Conservation (phyloP, 305 asterid genomes). For the Solanum aculeatissimum region DNA sequence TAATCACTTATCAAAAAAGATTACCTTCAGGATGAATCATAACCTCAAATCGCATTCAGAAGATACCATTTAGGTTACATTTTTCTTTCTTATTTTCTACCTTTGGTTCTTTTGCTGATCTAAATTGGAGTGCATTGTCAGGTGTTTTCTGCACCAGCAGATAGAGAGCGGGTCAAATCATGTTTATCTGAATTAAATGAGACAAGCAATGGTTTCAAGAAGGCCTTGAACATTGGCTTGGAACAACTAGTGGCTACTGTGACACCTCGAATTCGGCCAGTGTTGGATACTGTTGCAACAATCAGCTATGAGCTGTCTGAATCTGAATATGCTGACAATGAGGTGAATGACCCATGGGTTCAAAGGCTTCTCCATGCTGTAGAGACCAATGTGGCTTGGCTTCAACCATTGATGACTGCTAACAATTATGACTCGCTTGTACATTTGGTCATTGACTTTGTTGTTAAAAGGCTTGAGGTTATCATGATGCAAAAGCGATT, state of each 20-base stretch:
- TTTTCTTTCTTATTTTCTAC: background rate
- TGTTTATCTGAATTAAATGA: conserved; percentile 82
- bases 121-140: conserved; percentile 12
- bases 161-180: conserved; percentile 73
- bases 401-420: conserved; percentile 71
- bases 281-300: conserved; percentile 68
- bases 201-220: conserved; percentile 70
- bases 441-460: conserved; percentile 68
- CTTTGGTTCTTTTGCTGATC: background rate
- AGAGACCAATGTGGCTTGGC: conserved; percentile 72
- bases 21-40: background rate
- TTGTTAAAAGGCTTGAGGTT: conserved; percentile 85
- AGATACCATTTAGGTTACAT: background rate
- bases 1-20: background rate
- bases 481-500: conserved; percentile 91
- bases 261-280: conserved; percentile 74
- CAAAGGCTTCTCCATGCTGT: conserved; percentile 87
- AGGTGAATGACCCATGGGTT: conserved; percentile 94
- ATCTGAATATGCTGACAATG: conserved; percentile 83
- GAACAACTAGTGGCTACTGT: conserved; percentile 73
- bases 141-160: conserved; percentile 77
- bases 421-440: conserved; percentile 65
- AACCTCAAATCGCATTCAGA: background rate
- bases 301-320: conserved; percentile 83
- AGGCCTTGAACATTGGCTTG: conserved; percentile 52